phyloP scores from a whole-genome alignment of 192 early-diverging fungal genomes.

The Coemansia sp. region DNA sequence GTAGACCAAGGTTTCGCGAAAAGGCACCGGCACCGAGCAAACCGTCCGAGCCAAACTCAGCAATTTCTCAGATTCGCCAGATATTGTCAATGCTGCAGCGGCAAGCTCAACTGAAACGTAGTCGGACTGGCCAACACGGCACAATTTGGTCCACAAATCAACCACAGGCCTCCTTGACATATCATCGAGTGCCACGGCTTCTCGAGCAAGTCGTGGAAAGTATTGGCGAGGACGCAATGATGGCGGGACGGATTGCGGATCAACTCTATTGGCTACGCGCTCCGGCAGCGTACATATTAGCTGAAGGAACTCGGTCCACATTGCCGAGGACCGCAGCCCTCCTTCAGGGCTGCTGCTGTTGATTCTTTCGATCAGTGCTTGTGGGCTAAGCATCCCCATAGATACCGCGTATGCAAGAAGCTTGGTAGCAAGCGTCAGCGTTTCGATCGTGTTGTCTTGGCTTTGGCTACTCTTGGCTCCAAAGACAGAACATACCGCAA shows the following conservation, averaged over 20 bases:
- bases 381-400: constrained; percentile 7
- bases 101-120: constrained; percentile 28
- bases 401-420: constrained; percentile 6
- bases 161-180: not conserved
- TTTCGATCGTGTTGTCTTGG: not conserved
- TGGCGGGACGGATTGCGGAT: constrained; percentile 27
- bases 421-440: constrained; percentile 18
- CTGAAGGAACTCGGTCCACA: constrained; percentile 35
- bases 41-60: not conserved
- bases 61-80: not conserved
- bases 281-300: constrained; percentile 32
- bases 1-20: constrained; percentile 19
- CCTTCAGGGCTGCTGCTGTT: not conserved
- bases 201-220: constrained; percentile 24
- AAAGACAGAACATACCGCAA: constrained; percentile 8
- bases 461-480: not conserved
- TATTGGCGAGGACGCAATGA: constrained; percentile 20
- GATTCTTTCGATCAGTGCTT: not conserved
- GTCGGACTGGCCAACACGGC: constrained; percentile 33
- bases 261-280: constrained; percentile 35
- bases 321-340: not conserved
- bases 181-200: constrained; percentile 5
- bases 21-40: constrained; percentile 14
- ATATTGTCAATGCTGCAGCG: not conserved
- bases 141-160: constrained; percentile 41